A percentile compares a stretch with the other conserved stretches of the same genome.
Conservation (phyloP, 2,329 filamentous ascomycete species). For the Penicillium sp. region DNA sequence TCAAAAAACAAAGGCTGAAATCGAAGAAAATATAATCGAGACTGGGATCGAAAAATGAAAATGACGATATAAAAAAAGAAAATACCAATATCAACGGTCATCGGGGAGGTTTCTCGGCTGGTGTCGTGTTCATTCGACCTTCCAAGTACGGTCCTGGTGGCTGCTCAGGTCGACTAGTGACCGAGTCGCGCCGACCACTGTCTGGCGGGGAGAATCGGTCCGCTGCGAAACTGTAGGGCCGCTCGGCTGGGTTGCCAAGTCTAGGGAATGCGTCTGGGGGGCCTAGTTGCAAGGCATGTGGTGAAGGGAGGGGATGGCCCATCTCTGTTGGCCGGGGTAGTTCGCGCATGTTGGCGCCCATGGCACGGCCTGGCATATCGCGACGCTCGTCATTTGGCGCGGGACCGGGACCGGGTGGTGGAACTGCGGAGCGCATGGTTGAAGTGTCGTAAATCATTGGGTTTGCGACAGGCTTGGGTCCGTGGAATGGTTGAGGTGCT, state of each 20-base stretch:
- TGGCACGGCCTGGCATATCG: constrained; percentile 21
- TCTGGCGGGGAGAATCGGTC: constrained; percentile 28
- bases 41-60: constrained; percentile 1
- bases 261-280: constrained; percentile 28
- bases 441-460: constrained; percentile 22
- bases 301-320: constrained; percentile 31
- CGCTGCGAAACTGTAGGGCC: constrained; percentile 16
- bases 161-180: constrained; percentile 24
- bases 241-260: constrained; percentile 24
- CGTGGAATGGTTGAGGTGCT: constrained; percentile 1
- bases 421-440: constrained; percentile 14
- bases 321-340: constrained; percentile 28
- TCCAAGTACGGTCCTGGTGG: constrained; percentile 20
- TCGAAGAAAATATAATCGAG: neutral
- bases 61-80: constrained; percentile 3
- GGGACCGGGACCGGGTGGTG: constrained; percentile 7
- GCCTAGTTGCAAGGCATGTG: constrained; percentile 30
- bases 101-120: constrained; percentile 14
- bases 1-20: constrained; percentile 3
- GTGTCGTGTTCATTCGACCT: constrained; percentile 19
- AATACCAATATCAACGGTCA: constrained; percentile 9
- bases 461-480: constrained; percentile 2
- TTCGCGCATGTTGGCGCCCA: constrained; percentile 26
- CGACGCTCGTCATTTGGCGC: constrained; percentile 11
- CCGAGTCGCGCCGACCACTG: constrained; percentile 26